phyloP scores from a whole-genome alignment of 257 asterid genomes.

The Nicotiana benthamiana region DNA sequence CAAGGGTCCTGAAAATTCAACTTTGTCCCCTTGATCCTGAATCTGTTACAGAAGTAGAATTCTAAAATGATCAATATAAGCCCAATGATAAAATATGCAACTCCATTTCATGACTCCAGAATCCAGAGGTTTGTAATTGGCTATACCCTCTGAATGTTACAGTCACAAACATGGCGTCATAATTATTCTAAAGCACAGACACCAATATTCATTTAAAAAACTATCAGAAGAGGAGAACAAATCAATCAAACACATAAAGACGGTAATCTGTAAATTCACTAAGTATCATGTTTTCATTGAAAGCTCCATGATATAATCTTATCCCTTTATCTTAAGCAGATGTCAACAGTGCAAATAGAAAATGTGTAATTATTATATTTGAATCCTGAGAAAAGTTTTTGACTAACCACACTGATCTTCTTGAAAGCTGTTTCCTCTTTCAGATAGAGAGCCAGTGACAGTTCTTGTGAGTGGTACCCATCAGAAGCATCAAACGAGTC shows the following conservation, averaged over 20 bases:
- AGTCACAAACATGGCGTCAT: not conserved
- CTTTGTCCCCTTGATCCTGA: constrained; percentile 77
- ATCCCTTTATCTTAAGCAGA: not conserved
- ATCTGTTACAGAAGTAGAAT: constrained; percentile 45
- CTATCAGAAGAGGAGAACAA: not conserved
- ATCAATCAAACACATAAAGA: not conserved
- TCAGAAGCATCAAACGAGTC: constrained; percentile 74
- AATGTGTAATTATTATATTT: not conserved
- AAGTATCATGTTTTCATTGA: not conserved
- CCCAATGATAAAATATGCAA: not conserved
- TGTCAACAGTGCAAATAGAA: not conserved
- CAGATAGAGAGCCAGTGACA: constrained; percentile 55
- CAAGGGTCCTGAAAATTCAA: constrained; percentile 93
- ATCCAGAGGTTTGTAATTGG: not conserved
- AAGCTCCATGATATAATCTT: not conserved
- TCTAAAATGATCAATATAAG: constrained; percentile 5
- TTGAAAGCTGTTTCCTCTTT: constrained; percentile 60
- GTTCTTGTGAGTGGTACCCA: constrained; percentile 80
- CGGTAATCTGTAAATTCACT: not conserved
- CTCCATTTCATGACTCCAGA: not conserved
- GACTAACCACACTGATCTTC: constrained; percentile 57
- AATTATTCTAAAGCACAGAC: not conserved
- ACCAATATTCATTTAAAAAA: not conserved
- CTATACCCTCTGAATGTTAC: not conserved
- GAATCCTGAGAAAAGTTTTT: not conserved